Evolutionary conservation across 2,329 filamentous ascomycete species (phyloP), one percentile per base, ranked within the genome.

Genomic region (Chrysoporthe deuterocubensis): DNA sequence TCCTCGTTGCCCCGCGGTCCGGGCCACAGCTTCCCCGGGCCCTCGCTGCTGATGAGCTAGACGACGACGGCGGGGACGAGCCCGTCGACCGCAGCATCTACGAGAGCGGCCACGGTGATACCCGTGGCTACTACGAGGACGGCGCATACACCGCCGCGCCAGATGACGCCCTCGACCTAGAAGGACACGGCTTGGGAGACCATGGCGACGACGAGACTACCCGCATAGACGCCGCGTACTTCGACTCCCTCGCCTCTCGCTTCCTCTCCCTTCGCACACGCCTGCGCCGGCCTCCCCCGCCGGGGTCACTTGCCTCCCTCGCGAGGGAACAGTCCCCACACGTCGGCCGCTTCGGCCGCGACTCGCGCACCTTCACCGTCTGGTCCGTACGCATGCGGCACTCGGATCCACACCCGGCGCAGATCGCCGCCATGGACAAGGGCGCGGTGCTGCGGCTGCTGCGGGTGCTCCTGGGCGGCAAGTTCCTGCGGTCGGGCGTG

Each of bases 61-160:
- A 74, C 37, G 75, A 80, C 64, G 74, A 78, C 44, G 71, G 70
- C 4, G 65, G 76, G 57, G 71, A 71, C 21, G 73, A 78, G 32
- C 37, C 71, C 18, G 64, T 76, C 3, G 81, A 84, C 68, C 76
- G 78, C 62, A 76, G 75, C 43, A 81, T 85, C 54, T 88, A 89
- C 73, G 74, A 81, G 9, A 76, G 81, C 67, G 82, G 82, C 6
- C 70, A 78, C 26, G 83, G 84, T 64, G 87, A 90, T 73, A 80
- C 83, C 32, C 80, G 85, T 66, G 91, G 90, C 13, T 90, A 88
- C 74, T 96, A 92, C 76, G 82, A 89, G 18, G 92, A 97, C 72
- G 94, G 93, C 61, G 91, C 92, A 48, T 97, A 93, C 76, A 87
- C 90, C 34, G 91, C 89, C 4, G 82, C 85, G 2, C 84, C 87